These are phyloP conservation scores for Ilex aquifolium DNA, from an alignment of 257 asterid species.

Conservation along the genomic window DNA sequence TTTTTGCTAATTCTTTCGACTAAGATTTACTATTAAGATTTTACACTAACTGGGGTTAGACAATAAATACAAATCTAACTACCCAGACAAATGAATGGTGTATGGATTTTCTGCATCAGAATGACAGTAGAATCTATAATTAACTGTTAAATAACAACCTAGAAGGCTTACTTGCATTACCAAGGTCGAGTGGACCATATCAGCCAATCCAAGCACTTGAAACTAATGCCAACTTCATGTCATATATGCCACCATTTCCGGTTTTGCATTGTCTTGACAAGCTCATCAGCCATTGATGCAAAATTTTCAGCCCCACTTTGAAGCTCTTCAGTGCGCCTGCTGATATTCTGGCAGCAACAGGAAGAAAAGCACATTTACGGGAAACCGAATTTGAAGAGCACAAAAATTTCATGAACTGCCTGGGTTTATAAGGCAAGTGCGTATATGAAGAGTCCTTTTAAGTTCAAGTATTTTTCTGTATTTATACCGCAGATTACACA, in stretches of 20 bases:
- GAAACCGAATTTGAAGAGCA: background rate
- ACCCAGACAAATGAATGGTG: too few relatives aligned
- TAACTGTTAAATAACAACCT: background rate
- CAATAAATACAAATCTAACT: too few relatives aligned
- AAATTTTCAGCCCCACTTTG: conserved; percentile 72
- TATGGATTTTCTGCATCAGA: too few relatives aligned
- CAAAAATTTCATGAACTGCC: background rate
- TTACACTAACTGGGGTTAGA: too few relatives aligned
- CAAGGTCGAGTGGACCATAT: too few relatives aligned
- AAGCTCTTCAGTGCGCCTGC: conserved; percentile 59
- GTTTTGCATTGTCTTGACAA: conserved; percentile 74
- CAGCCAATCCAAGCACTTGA: background rate
- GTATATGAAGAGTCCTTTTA: too few relatives aligned
- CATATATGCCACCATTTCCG: conserved; percentile 80
- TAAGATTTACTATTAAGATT: too few relatives aligned
- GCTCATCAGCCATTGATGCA: conserved; percentile 62
- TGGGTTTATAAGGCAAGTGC: too few relatives aligned
- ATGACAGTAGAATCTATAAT: too few relatives aligned
- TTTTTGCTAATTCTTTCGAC: too few relatives aligned
- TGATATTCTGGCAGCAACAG: conserved; percentile 44
- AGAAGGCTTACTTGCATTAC: background rate
- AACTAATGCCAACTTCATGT: conserved; percentile 12
- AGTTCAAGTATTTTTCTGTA: too few relatives aligned
- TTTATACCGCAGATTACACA: too few relatives aligned
- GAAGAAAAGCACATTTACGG: background rate